A percentile compares a stretch with the other conserved stretches of the same genome.
Evolutionary conservation across 352 stramenopile species (phyloP).

Genomic region (Phytophthora brassicae): DNA sequence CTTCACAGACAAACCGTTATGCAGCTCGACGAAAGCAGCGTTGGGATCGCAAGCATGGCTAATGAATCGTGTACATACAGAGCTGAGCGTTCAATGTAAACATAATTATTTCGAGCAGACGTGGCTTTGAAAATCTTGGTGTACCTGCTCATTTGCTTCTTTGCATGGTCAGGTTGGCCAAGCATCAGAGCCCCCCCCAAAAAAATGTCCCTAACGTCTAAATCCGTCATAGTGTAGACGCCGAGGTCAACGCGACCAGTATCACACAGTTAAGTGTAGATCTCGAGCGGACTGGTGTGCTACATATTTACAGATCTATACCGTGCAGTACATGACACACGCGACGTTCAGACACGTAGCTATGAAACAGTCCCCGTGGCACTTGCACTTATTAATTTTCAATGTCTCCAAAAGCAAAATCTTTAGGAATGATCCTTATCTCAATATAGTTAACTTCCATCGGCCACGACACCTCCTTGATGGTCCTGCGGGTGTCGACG

Average conservation of each 20-base stretch:
- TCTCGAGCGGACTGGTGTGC: not conserved
- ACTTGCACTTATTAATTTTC: not conserved
- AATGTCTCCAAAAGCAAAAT: not conserved
- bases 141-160: slow-evolving; percentile 12
- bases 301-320: not conserved
- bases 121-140: not conserved
- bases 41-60: slow-evolving; percentile 7
- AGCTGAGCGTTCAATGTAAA: slow-evolving; percentile 4
- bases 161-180: not conserved
- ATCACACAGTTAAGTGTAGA: not conserved
- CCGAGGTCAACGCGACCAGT: not conserved
- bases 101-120: not conserved
- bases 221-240: slow-evolving; percentile 1
- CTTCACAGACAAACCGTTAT: slow-evolving; percentile 6
- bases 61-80: not conserved
- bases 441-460: not conserved
- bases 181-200: not conserved
- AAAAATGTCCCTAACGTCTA: slow-evolving; percentile 12
- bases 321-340: slow-evolving; percentile 4
- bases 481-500: not conserved
- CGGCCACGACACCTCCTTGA: not conserved
- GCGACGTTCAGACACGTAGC: not conserved
- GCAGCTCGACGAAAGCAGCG: slow-evolving; percentile 8
- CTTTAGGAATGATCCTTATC: not conserved
- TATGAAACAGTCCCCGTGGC: slow-evolving; percentile 2